Conservation (phyloP, 257 asterid genomes). For the Solanum chiquidenum region DNA sequence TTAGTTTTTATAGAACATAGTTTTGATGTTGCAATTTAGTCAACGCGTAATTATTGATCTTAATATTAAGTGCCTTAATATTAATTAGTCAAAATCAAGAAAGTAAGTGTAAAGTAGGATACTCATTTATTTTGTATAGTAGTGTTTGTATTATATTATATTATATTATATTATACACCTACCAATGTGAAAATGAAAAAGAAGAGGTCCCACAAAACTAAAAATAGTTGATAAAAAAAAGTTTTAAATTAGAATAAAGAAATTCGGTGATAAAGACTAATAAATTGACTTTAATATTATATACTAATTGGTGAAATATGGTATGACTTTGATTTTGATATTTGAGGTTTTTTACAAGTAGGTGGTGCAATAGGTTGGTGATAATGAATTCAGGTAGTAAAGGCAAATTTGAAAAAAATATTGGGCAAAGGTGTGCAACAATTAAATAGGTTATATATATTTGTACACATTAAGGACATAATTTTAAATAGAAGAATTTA, state of each 20-base stretch:
- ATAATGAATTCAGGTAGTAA: neutral
- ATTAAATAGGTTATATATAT: neutral
- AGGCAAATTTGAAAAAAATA: too few relatives aligned
- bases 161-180: neutral
- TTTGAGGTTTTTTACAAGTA: too few relatives aligned
- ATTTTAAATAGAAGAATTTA: too few relatives aligned
- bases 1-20: neutral
- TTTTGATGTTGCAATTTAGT: neutral
- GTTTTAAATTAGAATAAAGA: neutral
- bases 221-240: neutral
- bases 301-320: too few relatives aligned
- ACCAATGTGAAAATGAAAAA: neutral
- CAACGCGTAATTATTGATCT: neutral
- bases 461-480: too few relatives aligned
- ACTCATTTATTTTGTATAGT: neutral
- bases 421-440: neutral
- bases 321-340: neutral
- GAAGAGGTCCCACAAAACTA: neutral
- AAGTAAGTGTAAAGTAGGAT: neutral
- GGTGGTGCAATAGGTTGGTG: neutral
- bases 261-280: neutral
- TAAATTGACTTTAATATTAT: neutral
- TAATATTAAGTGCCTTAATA: neutral
- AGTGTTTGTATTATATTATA: neutral
- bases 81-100: neutral